Evolutionary conservation across 2,329 filamentous ascomycete genomes (phyloP), one percentile per base, ranked within the genome.

Genomic region (Penicillium sp.): DNA sequence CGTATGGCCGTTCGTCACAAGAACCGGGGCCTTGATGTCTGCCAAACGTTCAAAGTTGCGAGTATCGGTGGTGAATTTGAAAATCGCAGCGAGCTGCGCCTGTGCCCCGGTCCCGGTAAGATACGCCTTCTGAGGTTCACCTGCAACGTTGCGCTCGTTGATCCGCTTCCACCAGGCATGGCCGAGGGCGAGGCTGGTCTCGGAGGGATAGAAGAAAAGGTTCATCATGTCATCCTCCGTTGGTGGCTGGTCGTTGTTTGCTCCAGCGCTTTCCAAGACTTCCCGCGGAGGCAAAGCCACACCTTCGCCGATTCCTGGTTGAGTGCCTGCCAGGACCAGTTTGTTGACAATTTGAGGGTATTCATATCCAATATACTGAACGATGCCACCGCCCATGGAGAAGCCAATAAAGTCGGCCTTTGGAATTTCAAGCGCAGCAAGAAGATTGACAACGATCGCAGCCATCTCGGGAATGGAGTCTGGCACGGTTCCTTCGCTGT

Each of bases 351-450:
- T 12, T 36, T 49, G 46, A 34, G 46, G 18, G 7, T 49, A 43
- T 15, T 34, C 21, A 36, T 13, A 49, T 42, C 46, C 46, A 27
- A 49, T 27, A 27, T 42, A 8, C 30, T 49, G 46, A 2, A 49
- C 46, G 8, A 49, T 42, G 23, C 37, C 46, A 36, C 46, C 46
- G 5, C 39, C 46, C 46, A 49, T 49, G 4, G 46, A 49, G 15
- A 49, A 49, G 36, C 46, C 46, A 29, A 49, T 49, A 20, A 49
- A 43, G 29, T 49, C 46, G 30, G 46, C 46, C 13, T 49, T 49
- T 21, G 27, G 21, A 41, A 49, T 42, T 27, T 42, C 36, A 29
- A 49, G 36, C 23, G 36, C 37, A 29, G 27, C 30, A 15, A 49
- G 46, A 20, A 49, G 36, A n/a, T 49, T 49, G n/a, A 49, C 46